Conservation (phyloP, 371 early-diverging fungal genomes). For the Vittaforma corneae region DNA sequence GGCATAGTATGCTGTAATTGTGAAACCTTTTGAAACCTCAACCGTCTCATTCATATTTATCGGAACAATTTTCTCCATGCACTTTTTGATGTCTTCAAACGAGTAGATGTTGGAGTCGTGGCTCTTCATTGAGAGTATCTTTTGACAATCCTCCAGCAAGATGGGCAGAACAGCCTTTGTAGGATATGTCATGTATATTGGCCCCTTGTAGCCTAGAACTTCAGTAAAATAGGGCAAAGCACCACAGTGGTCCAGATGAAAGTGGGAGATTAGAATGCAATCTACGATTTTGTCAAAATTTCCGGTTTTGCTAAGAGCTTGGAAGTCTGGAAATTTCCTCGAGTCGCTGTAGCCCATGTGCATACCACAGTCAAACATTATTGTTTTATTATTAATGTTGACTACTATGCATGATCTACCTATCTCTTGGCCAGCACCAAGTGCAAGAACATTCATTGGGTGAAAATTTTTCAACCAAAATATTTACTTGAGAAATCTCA, state of each 20-base stretch:
- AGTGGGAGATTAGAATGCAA: constrained; percentile 79
- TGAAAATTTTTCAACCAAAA: background rate
- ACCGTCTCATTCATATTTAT: constrained; percentile 64
- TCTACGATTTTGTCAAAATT: constrained; percentile 72
- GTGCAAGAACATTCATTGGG: constrained; percentile 55
- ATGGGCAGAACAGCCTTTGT: constrained; percentile 83
- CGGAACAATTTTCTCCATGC: constrained; percentile 75
- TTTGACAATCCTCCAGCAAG: constrained; percentile 75
- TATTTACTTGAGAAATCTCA: background rate
- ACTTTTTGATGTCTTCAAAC: constrained; percentile 66
- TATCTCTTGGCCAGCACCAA: constrained; percentile 72
- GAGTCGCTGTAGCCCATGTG: constrained; percentile 92
- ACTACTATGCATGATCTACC: constrained; percentile 80
- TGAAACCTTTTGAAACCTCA: constrained; percentile 50
- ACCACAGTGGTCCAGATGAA: constrained; percentile 90
- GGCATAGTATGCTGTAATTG: constrained; percentile 76
- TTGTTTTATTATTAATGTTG: constrained; percentile 70
- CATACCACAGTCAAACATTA: constrained; percentile 89
- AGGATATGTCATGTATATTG: constrained; percentile 85
- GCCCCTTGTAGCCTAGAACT: constrained; percentile 78
- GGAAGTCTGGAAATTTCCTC: constrained; percentile 90
- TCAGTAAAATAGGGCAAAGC: constrained; percentile 85
- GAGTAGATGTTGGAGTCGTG: constrained; percentile 58
- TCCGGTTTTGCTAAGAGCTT: constrained; percentile 69
- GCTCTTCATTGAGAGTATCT: constrained; percentile 67